Percentiles rank a stretch among this genome's conserved stretches.
phyloP scores from a whole-genome alignment of 148 eudicot species.

The Pharnaceum exiguum region DNA sequence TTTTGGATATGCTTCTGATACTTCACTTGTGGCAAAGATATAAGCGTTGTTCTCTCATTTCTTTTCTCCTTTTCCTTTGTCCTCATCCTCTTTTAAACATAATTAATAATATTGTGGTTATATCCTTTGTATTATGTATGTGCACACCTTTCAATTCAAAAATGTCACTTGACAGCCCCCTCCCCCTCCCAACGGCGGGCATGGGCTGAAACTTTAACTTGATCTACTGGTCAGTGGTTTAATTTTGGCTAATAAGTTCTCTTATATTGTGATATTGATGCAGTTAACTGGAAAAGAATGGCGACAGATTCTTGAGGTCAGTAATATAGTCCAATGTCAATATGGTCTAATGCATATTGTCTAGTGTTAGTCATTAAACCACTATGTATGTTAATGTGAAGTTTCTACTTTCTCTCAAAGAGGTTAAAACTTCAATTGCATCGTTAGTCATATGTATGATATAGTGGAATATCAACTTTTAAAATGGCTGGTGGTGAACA shows the following conservation, averaged over 20 bases:
- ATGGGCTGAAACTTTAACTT: not conserved
- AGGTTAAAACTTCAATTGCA: too few species aligned
- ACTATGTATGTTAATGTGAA: not conserved
- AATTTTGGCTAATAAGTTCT: conserved; percentile 1
- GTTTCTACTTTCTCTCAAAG: not conserved
- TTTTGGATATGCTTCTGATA: too few species aligned
- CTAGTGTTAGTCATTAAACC: not conserved
- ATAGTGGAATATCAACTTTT: not conserved
- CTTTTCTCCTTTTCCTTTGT: too few species aligned
- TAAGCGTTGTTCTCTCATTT: too few species aligned
- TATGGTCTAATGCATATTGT: not conserved
- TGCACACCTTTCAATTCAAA: too few species aligned
- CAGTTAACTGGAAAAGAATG: conserved; percentile 89
- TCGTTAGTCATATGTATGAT: not conserved
- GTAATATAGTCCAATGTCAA: conserved; percentile 12
- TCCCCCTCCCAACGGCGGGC: not conserved
- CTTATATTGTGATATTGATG: conserved; percentile 21
- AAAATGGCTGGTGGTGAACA: conserved; percentile 7
- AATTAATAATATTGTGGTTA: too few species aligned
- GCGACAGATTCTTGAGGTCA: conserved; percentile 86
- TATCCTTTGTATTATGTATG: too few species aligned
- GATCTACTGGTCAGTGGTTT: not conserved
- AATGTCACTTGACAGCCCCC: too few species aligned
- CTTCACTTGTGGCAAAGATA: too few species aligned
- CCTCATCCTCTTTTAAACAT: too few species aligned